Base-by-base conservation (phyloP, 192 early-diverging fungal species). In the Rhizophagus prolifer region DNA sequence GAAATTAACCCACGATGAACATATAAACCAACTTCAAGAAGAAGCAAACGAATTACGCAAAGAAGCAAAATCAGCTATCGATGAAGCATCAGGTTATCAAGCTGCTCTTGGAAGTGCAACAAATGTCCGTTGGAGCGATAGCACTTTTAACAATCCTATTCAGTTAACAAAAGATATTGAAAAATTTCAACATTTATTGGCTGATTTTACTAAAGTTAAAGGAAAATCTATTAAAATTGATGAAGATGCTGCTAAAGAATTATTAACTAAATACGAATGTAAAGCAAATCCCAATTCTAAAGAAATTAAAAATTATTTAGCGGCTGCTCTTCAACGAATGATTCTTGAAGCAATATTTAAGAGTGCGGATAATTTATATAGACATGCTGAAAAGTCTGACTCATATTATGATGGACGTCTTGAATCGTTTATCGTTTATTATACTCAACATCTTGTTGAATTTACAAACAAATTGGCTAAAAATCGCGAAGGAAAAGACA, bases 161-260 rank as follows among this genome's bases (percentile, higher is more conserved):
- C 44, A 71, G 34, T 26, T 71, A 50, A 21, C 25, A n/a, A 71
- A 54, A 31, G 46, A 26, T 26, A 58, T 71, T 28, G n/a, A 25
- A 6, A 50, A 50, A 12, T 50, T 71, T 8, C 19, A 26, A 28
- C 9, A 50, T 31, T 58, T 19, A 8, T 46, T 71, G 13, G 13
- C 44, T 9, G 46, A 58, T 50, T 71, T 71, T 50, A 71, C 46
- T 26, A 25, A 46, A 71, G 70, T 71, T 30, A 71, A 71, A 71
- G 70, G 70, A 1, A 71, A 36, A 71, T 10, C 44, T 36, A 21
- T 58, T 14, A 21, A 23, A 30, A 31, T 71, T 36, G 47, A 71
- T 26, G 70, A 71, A 14, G 6, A 50, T 23, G 70, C 70, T 7
- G 46, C 47, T 21, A 50, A 72, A 54, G 1, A 72, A 21, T 26